A percentile compares a stretch with the other conserved stretches of the same genome.
phyloP scores from a whole-genome alignment of 2,329 filamentous ascomycete species.

The Hypocrella siamensis region DNA sequence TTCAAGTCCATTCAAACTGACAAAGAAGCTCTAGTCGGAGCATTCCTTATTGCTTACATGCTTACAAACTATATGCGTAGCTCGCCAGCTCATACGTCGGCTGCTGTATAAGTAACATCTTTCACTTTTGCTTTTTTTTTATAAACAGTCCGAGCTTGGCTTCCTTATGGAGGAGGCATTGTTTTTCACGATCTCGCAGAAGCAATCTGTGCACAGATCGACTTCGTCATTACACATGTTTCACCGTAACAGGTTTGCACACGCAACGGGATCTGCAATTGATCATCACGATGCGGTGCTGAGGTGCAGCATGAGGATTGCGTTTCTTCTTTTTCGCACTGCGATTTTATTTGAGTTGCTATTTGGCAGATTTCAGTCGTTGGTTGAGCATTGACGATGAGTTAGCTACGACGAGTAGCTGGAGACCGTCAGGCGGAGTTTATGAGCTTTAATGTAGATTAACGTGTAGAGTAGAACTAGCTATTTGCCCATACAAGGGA shows the following conservation, averaged over 20 bases:
- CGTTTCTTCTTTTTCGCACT: conserved; percentile 1
- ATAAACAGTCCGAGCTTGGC: conserved; percentile 4
- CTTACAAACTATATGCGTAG: conserved; percentile 16
- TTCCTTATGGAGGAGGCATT: background rate
- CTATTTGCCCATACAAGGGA: conserved; percentile 4
- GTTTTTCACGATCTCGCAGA: conserved; percentile 1
- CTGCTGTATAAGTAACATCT: conserved; percentile 9
- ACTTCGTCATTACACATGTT: background rate
- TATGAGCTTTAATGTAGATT: conserved; percentile 5
- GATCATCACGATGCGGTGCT: conserved; percentile 1
- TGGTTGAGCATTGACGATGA: background rate
- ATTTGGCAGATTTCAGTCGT: conserved; percentile 1
- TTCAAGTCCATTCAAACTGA: background rate
- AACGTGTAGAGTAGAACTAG: conserved; percentile 5
- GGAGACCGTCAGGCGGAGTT: conserved; percentile 2
- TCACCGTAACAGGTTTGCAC: background rate
- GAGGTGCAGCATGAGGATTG: background rate
- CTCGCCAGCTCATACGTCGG: conserved; percentile 6
- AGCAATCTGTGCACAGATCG: background rate
- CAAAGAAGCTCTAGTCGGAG: conserved; percentile 10
- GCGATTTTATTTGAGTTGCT: conserved; percentile 1
- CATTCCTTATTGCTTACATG: conserved; percentile 17
- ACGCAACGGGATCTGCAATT: background rate
- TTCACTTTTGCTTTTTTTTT: conserved; percentile 7
- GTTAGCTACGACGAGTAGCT: conserved; percentile 1